Evolutionary conservation across 306 rosid species (phyloP).

Genomic region (Cucumis sativus): DNA sequence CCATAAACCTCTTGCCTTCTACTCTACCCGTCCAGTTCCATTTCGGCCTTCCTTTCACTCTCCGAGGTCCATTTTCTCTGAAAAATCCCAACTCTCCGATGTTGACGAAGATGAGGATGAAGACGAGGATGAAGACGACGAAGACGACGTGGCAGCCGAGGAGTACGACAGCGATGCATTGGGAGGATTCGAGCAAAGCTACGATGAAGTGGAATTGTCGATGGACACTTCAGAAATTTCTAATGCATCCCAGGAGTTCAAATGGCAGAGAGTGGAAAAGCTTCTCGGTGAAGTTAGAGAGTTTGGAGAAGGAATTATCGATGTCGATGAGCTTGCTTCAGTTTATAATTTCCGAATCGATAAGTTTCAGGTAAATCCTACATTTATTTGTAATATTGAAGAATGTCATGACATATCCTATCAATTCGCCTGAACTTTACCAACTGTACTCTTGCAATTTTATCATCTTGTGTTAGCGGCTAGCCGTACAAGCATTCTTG

Average conservation of each 20-base stretch:
- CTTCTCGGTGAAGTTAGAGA: conserved; percentile 50
- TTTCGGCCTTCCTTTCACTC: conserved; percentile 29
- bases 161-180: conserved; percentile 50
- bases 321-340: conserved; percentile 64
- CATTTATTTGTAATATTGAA: not conserved
- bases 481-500: conserved; percentile 75
- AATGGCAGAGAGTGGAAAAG: conserved; percentile 92
- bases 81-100: conserved; percentile 32
- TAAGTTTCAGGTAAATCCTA: conserved; percentile 60
- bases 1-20: conserved; percentile 15
- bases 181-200: conserved; percentile 37
- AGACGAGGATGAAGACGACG: conserved; percentile 32
- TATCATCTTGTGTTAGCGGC: conserved; percentile 32
- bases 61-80: conserved; percentile 31
- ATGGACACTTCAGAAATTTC: conserved; percentile 9
- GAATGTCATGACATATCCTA: not conserved
- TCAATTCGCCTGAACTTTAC: not conserved
- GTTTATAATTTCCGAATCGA: conserved; percentile 80
- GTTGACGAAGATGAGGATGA: conserved; percentile 34
- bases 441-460: not conserved
- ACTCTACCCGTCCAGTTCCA: conserved; percentile 10
- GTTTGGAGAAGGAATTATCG: conserved; percentile 68
- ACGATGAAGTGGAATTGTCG: conserved; percentile 30
- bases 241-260: conserved; percentile 29
- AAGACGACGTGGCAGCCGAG: conserved; percentile 49